Base-by-base conservation (phyloP, 2,329 filamentous ascomycete species). In the Aureobasidium melanogenum region DNA sequence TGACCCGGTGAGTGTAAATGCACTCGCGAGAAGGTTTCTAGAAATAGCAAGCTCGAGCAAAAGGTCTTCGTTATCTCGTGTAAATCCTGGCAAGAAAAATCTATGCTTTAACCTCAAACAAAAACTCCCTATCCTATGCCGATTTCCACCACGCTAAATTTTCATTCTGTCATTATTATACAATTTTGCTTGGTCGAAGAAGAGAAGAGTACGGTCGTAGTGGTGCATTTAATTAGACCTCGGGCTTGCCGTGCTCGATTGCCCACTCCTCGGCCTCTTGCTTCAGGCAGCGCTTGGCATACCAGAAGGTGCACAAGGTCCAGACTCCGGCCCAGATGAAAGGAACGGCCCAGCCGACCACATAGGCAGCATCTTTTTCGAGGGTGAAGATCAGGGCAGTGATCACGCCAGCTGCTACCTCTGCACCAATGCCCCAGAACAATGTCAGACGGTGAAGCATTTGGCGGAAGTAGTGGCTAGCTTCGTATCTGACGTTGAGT, bases 391-490 rank as follows among this genome's bases (percentile, higher is more conserved):
- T 71, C 28, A 81, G 69, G 14, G 74, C 74, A 1, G 77, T 78
- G 15, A 73, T 75, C 7, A 75, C 68, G 3, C 70, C 69, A 0
- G 77, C 73, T 61, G 74, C 74, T 2, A 67, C 68, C 51, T 77
- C 70, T 3, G 74, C 72, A 9, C 77, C 78, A 61, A 79, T 67
- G 7, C 76, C 79, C 80, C 80, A 83, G 67, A 82, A 82, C 5
- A 80, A 66, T 3, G 79, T 80, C 64, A 82, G 66, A 2, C 77
- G 73, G 61, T 80, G 75, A 54, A 83, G 70, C 79, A 82, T 81
- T 64, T 76, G 73, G 32, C 80, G 74, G 70, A 83, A 83, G 24
- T 75, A 71, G 67, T 81, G 79, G 67, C 77, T 80, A 2, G 80
- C 78, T 69, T 80, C 76, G 67, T 82, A 82, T 38, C 80, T 73